Evolutionary conservation across 225 moss, liverwort and hornwort species (phyloP), one percentile per base, ranked within the genome.

Genomic region (Ulota crispa): DNA sequence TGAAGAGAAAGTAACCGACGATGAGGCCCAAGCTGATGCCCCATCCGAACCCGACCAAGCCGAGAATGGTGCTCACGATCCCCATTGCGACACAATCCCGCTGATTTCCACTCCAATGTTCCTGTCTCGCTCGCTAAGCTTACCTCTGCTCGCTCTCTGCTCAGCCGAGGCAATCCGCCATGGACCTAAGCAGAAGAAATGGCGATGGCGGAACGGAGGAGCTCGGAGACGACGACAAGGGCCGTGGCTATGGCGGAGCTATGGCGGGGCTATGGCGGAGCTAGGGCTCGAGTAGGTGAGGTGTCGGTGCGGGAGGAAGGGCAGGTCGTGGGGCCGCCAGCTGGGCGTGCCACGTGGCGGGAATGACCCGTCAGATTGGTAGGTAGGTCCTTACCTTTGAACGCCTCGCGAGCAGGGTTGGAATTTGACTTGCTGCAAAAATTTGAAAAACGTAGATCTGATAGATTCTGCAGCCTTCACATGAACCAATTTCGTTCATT

Each of bases 1-100:
- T 98, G 91, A 98, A 92, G 82, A 98, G 82, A 73, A 98, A 92
- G 86, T 94, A 98, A 4, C 97, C 97, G 0, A 74, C 90, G 11
- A 92, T 72, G 73, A 95, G 86, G 43, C 97, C 97, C 68, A 95
- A 77, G 41, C 60, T 73, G 81, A 94, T 89, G 36, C 97, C 97
- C 82, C 92, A 95, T 82, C 86, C 94, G 36, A 98, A 98, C n/a
- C 97, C 97, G 15, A 91, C 83, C 85, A 98, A 86, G 45, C 93
- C 95, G 62, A 95, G 73, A 21, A 89, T 39, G 20, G 93, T 90
- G 80, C 90, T 89, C 14, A 95, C 37, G 56, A 95, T 47, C 76
- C 88, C 91, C 94, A 93, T 92, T 63, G 85, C 37, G 41, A 15
- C 56, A 0, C 39, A 75, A 70, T 52, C 7, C 18, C 76, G 41